These are phyloP conservation scores for Clarireedia homoeocarpa DNA, from an alignment of 2,329 filamentous ascomycete genomes.

Conservation along the genomic window DNA sequence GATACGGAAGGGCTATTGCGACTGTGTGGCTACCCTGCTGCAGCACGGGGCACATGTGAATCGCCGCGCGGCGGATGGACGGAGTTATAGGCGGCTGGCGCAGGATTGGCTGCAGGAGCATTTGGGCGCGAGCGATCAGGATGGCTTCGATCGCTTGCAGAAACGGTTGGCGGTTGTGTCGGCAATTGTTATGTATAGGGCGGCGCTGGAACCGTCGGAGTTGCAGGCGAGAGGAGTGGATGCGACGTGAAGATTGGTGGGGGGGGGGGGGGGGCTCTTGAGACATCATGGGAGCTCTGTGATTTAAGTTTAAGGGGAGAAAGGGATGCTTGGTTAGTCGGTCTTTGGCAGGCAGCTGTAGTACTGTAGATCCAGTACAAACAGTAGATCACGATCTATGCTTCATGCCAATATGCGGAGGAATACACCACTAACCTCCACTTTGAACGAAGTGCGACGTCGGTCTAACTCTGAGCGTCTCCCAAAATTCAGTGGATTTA, in stretches of 20 bases:
- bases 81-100: constrained; percentile 1
- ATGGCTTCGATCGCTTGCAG: background rate
- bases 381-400: too few relatives aligned
- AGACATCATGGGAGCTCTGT: too few relatives aligned
- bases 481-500: too few relatives aligned
- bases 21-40: constrained; percentile 5
- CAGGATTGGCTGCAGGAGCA: background rate
- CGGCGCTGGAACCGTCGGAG: background rate
- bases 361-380: too few relatives aligned
- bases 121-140: background rate
- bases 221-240: background rate
- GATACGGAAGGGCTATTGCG: constrained; percentile 2
- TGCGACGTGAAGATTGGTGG: background rate
- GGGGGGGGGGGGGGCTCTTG: too few relatives aligned
- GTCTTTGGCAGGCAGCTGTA: too few relatives aligned
- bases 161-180: background rate
- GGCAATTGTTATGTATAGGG: background rate
- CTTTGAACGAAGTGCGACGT: too few relatives aligned
- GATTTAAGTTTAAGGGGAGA: too few relatives aligned
- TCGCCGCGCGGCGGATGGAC: background rate
- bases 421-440: too few relatives aligned
- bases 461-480: too few relatives aligned
- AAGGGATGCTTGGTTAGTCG: too few relatives aligned
- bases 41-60: constrained; percentile 5
- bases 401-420: too few relatives aligned